These are phyloP conservation scores for Phytopythium kandeliae DNA, from an alignment of 352 stramenopile species.

Conservation along the genomic window DNA sequence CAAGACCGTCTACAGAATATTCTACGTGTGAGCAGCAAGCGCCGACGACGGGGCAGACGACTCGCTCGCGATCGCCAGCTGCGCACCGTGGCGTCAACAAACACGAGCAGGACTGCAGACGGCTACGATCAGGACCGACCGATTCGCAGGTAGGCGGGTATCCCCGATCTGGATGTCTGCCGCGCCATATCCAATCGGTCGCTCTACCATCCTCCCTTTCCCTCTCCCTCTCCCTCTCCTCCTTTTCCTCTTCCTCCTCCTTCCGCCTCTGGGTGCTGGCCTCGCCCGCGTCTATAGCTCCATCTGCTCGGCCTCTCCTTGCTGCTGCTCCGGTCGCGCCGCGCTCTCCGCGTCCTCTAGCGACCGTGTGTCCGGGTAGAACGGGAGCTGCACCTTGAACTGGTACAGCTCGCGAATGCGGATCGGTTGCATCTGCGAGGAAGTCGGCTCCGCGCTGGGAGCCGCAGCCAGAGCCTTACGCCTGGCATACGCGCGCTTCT, in stretches of 20 bases:
- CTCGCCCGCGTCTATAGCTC: constrained; percentile 20
- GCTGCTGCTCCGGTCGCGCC: constrained; percentile 9
- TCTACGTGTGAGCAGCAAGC: constrained; percentile 66
- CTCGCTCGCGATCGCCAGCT: neutral
- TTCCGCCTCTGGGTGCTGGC: too few species aligned
- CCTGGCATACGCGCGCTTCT: constrained; percentile 26
- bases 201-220: neutral
- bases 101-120: neutral
- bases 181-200: too few species aligned
- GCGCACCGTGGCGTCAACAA: neutral
- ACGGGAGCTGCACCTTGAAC: constrained; percentile 54
- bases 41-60: neutral
- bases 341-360: constrained; percentile 16
- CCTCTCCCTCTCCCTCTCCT: neutral
- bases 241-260: neutral
- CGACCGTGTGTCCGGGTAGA: constrained; percentile 25
- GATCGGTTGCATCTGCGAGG: constrained; percentile 19
- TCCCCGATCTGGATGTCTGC: neutral
- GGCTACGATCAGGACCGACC: too few species aligned
- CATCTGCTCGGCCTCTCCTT: constrained; percentile 14
- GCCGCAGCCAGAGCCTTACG: constrained; percentile 14
- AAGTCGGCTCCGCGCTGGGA: neutral
- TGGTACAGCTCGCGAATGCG: constrained; percentile 51
- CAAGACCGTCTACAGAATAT: constrained; percentile 93
- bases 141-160: neutral